Conservation (phyloP, 352 stramenopile species). For the Globisporangium barbulae region DNA sequence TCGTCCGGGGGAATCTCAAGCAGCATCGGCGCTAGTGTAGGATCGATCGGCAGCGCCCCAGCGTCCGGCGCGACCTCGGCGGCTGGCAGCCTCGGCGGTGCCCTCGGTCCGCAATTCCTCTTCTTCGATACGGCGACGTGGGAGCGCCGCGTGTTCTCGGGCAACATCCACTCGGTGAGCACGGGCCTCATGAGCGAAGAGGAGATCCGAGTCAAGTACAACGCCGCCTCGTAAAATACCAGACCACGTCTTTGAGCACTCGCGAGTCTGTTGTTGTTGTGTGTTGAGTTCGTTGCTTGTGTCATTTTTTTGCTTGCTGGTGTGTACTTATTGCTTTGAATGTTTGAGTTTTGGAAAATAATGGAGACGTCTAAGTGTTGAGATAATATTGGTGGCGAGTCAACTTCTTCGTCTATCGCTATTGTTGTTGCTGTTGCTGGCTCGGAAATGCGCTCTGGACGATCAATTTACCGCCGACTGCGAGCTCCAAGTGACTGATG, state of each 20-base stretch:
- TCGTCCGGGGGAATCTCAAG: conserved; percentile 28
- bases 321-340: conserved; percentile 12
- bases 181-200: conserved; percentile 91
- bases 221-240: conserved; percentile 65
- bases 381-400: background rate
- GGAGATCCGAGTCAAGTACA: conserved; percentile 95
- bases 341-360: conserved; percentile 12
- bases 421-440: background rate
- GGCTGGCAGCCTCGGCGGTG: conserved; percentile 14
- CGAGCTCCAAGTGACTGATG: conserved; percentile 51
- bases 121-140: conserved; percentile 95
- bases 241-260: conserved; percentile 22
- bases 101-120: conserved; percentile 85
- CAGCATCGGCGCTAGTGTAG: conserved; percentile 40
- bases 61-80: conserved; percentile 18
- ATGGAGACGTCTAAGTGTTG: conserved; percentile 3
- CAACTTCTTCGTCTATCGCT: background rate
- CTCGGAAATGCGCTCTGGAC: conserved; percentile 20
- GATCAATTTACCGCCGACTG: conserved; percentile 38
- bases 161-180: conserved; percentile 87
- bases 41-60: conserved; percentile 64
- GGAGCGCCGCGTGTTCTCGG: conserved; percentile 93
- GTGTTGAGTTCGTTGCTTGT: conserved; percentile 1
- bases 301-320: conserved; percentile 5
- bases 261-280: conserved; percentile 13